These are phyloP conservation scores for Digitaria exilis DNA, from an alignment of 202 grass and related monocot genomes.

Conservation along the genomic window DNA sequence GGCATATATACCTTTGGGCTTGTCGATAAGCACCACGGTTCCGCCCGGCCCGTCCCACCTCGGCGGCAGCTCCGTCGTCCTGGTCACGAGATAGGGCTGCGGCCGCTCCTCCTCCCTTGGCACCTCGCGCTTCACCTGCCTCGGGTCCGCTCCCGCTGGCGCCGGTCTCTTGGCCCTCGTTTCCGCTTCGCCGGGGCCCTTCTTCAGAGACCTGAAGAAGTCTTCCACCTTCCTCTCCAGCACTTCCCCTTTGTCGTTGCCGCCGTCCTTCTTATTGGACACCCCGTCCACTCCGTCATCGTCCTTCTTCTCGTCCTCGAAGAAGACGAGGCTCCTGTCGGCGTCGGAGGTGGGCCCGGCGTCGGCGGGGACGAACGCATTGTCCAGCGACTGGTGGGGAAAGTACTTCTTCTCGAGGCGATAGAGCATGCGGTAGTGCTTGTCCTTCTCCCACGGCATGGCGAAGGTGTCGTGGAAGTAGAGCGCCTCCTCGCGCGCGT, in stretches of 20 bases:
- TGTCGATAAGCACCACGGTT: slow-evolving; percentile 86
- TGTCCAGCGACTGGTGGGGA: slow-evolving; percentile 90
- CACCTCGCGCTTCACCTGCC: slow-evolving; percentile 16
- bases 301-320: slow-evolving; percentile 55
- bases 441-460: slow-evolving; percentile 96
- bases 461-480: slow-evolving; percentile 98
- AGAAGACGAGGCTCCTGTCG: slow-evolving; percentile 62
- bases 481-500: slow-evolving; percentile 91
- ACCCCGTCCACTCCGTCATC: slow-evolving; percentile 9
- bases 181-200: slow-evolving; percentile 42
- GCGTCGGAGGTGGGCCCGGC: slow-evolving; percentile 24
- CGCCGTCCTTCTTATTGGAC: slow-evolving; percentile 41
- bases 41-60: slow-evolving; percentile 82
- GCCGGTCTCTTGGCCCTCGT: slow-evolving; percentile 7
- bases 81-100: slow-evolving; percentile 65
- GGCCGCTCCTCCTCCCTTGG: slow-evolving; percentile 33
- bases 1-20: slow-evolving; percentile 83
- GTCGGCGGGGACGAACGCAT: slow-evolving; percentile 66
- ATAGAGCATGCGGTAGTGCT: slow-evolving; percentile 97
- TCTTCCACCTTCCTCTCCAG: slow-evolving; percentile 89
- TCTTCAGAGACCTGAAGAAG: slow-evolving; percentile 89
- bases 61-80: slow-evolving; percentile 79
- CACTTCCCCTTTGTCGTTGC: slow-evolving; percentile 48
- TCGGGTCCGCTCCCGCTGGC: background rate
- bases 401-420: slow-evolving; percentile 98